Evolutionary conservation across 306 rosid genomes (phyloP).

Genomic region (Hippophae rhamnoides): DNA sequence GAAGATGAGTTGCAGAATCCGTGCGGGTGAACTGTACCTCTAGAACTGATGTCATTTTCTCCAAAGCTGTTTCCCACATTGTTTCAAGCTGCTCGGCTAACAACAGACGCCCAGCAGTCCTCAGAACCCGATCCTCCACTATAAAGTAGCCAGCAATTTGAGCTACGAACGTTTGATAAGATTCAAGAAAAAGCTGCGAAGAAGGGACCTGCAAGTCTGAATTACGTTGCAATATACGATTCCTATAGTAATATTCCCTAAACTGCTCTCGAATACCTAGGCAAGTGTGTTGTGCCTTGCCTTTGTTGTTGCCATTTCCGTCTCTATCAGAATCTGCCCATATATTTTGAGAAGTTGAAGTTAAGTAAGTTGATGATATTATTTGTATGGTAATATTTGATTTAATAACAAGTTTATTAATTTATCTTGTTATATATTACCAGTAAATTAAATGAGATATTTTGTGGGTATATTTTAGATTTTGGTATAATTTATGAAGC

Average conservation of each 20-base stretch:
- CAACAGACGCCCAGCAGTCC: conserved; percentile 66
- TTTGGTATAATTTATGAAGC: too few species aligned
- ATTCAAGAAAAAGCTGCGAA: conserved; percentile 64
- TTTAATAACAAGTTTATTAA: too few species aligned
- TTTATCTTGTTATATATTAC: too few species aligned
- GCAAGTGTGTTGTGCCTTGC: too few species aligned
- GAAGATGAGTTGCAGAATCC: conserved; percentile 74
- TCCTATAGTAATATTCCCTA: conserved; percentile 69
- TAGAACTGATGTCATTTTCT: conserved; percentile 54
- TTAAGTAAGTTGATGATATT: too few species aligned
- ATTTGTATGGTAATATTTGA: too few species aligned
- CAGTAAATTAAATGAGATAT: too few species aligned
- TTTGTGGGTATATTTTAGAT: too few species aligned
- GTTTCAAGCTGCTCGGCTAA: conserved; percentile 59
- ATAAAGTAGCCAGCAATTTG: conserved; percentile 89
- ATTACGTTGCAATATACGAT: conserved; percentile 73
- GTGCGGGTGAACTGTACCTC: conserved; percentile 58
- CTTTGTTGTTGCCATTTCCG: too few species aligned
- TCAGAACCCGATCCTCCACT: conserved; percentile 77
- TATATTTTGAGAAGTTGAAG: too few species aligned
- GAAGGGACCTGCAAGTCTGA: conserved; percentile 80
- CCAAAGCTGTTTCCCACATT: conserved; percentile 79
- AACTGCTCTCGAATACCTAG: conserved; percentile 73
- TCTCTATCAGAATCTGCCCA: too few species aligned
- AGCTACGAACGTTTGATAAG: conserved; percentile 69